These are phyloP conservation scores for Penicillium coffeae DNA, from an alignment of 495 filamentous ascomycete genomes.

Conservation along the genomic window DNA sequence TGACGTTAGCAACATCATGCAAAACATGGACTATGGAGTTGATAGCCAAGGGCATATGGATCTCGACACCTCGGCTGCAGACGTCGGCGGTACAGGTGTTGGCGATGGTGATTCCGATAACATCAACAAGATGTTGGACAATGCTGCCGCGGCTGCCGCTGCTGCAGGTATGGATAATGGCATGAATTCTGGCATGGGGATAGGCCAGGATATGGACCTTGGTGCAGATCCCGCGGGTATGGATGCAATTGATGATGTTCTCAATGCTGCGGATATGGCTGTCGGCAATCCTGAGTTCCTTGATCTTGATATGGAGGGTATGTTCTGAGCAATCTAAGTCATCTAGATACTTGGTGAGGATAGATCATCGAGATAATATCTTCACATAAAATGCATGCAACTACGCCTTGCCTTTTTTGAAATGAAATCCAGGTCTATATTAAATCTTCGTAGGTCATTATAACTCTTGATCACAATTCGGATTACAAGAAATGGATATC, in stretches of 20 bases:
- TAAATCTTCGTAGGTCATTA: too few species aligned
- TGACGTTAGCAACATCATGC: constrained; percentile 40
- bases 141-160: constrained; percentile 34
- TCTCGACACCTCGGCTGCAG: constrained; percentile 23
- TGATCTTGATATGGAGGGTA: constrained; percentile 49
- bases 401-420: too few species aligned
- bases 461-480: too few species aligned
- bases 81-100: constrained; percentile 13
- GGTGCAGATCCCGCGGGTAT: constrained; percentile 22
- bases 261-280: constrained; percentile 46
- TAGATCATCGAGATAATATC: too few species aligned
- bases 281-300: constrained; percentile 48
- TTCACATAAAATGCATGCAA: too few species aligned
- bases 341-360: too few species aligned
- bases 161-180: constrained; percentile 31
- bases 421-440: too few species aligned
- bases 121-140: constrained; percentile 47
- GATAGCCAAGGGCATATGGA: constrained; percentile 33
- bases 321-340: too few species aligned
- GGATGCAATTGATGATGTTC: constrained; percentile 46
- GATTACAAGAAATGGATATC: too few species aligned
- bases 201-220: constrained; percentile 30
- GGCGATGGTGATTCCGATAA: constrained; percentile 33
- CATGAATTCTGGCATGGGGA: constrained; percentile 5
- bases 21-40: constrained; percentile 38